A percentile compares a stretch with the other conserved stretches of the same genome.
Evolutionary conservation across 2,329 filamentous ascomycete genomes (phyloP).

Genomic region (Phyllosticta paracitricarpa): DNA sequence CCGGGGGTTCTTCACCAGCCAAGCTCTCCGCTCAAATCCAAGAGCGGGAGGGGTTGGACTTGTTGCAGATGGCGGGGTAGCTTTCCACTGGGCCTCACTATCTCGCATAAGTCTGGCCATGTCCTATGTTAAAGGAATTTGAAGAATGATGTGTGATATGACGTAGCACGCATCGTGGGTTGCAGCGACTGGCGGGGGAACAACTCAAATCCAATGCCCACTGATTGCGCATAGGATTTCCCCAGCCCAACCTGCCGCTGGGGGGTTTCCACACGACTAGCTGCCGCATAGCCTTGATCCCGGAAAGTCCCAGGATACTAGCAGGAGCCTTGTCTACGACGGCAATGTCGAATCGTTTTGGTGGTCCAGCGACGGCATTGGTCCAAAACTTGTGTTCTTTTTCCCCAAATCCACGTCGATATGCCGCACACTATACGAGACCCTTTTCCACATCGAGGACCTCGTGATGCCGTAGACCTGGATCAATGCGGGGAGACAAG

Average conservation of each 20-base stretch:
- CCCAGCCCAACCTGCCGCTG: background rate
- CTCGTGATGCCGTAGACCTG: background rate
- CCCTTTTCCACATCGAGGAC: background rate
- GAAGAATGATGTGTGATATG: background rate
- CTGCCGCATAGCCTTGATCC: background rate
- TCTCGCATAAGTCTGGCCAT: background rate
- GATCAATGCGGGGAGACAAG: background rate
- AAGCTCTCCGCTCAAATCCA: background rate
- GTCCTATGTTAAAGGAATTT: background rate
- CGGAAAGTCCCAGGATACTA: background rate
- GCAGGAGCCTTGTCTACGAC: background rate
- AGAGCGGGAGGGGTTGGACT: background rate
- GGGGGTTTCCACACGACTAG: background rate
- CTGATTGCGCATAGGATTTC: background rate
- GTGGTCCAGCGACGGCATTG: background rate
- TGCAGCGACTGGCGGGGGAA: background rate
- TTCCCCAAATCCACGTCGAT: background rate
- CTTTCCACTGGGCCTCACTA: background rate
- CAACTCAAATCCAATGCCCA: background rate
- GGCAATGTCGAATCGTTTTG: background rate
- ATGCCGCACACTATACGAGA: background rate
- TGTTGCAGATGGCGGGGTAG: background rate
- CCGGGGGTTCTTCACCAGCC: background rate
- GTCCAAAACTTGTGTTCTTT: background rate
- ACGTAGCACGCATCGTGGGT: background rate